Base-by-base conservation (phyloP, 352 stramenopile genomes). In the Ophiocytium majus region DNA sequence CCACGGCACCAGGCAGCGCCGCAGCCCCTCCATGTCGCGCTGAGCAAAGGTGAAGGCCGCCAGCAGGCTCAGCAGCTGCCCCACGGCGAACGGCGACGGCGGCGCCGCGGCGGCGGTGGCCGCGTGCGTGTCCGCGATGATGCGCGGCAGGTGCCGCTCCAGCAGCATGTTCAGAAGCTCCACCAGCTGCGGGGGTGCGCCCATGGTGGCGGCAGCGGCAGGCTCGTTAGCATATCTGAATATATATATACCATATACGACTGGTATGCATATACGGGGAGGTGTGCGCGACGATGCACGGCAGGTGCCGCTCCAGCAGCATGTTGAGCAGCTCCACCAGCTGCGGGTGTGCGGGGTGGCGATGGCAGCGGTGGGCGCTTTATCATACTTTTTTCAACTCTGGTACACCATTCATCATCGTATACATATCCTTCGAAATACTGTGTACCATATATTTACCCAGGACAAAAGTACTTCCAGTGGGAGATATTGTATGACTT, bases 21-120 rank as follows among this genome's bases (percentile, higher is more conserved):
- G 79, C 32, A 88, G 71, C 14, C 84, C 78, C 37, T 82, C 64
- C 35, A 63, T 78, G 80, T 28, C 80, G n/a, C 10, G 66, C 80
- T 88, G 84, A 5, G 49, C 64, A 82, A 88, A 88, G 0, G 84
- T 88, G 80, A 88, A 88, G 0, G 79, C 50, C 34, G 84, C 84
- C 34, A 88, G 80, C 37, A 88, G 78, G 33, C n/a, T 82, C n/a
- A 88, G 80, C 71, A 88, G 36, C 57, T 88, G 63, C 71, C 74
- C 63, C 32, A 88, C 57, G n/a, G 84, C 79, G 33, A 83, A 88
- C 43, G 28, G 28, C 10, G 9, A 14, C 43, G 63, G 49, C 19
- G 14, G 43, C 5, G 5, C 5, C 43, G 5, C 5, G 14, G 43
- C 43, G 31, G 1, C 17, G 31, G 5, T 50, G 32, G 10, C 36